Evolutionary conservation across 2,329 filamentous ascomycete genomes (phyloP).

Genomic region (Nothopassalora personata): DNA sequence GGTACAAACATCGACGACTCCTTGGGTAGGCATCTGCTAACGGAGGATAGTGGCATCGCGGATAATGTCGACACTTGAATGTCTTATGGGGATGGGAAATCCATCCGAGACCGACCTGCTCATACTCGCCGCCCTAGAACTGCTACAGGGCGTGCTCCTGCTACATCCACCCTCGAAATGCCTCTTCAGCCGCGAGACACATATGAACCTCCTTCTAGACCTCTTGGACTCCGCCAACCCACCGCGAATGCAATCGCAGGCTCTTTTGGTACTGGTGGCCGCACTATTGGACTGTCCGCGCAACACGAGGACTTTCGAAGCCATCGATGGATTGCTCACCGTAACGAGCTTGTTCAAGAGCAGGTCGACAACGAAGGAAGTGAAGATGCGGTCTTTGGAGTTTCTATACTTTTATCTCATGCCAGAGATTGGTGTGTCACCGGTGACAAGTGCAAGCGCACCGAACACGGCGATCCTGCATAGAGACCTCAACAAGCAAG

Average conservation of each 20-base stretch:
- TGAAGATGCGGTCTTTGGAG: slow-evolving; percentile 93
- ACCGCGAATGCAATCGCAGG: slow-evolving; percentile 83
- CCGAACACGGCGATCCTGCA: slow-evolving; percentile 27
- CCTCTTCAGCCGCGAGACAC: slow-evolving; percentile 80
- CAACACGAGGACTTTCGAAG: slow-evolving; percentile 89
- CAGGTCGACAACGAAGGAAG: slow-evolving; percentile 74
- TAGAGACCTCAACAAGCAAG: slow-evolving; percentile 22
- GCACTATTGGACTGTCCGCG: slow-evolving; percentile 78
- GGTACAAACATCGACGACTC: slow-evolving; percentile 38
- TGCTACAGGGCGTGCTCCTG: slow-evolving; percentile 81
- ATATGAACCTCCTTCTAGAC: slow-evolving; percentile 96
- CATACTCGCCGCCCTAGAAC: slow-evolving; percentile 79
- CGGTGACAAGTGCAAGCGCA: slow-evolving; percentile 18
- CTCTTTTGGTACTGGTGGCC: slow-evolving; percentile 82
- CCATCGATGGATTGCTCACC: slow-evolving; percentile 82
- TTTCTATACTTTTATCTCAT: slow-evolving; percentile 99
- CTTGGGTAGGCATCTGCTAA: slow-evolving; percentile 8
- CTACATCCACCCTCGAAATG: slow-evolving; percentile 85
- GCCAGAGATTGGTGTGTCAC: slow-evolving; percentile 63
- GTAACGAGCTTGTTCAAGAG: slow-evolving; percentile 91
- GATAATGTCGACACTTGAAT: slow-evolving; percentile 77
- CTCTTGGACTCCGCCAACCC: slow-evolving; percentile 87
- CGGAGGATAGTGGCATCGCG: slow-evolving; percentile 63
- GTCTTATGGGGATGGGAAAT: slow-evolving; percentile 74
- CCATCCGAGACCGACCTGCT: slow-evolving; percentile 80